Evolutionary conservation across 148 eudicot genomes (phyloP).

Genomic region (Chenopodium album): DNA sequence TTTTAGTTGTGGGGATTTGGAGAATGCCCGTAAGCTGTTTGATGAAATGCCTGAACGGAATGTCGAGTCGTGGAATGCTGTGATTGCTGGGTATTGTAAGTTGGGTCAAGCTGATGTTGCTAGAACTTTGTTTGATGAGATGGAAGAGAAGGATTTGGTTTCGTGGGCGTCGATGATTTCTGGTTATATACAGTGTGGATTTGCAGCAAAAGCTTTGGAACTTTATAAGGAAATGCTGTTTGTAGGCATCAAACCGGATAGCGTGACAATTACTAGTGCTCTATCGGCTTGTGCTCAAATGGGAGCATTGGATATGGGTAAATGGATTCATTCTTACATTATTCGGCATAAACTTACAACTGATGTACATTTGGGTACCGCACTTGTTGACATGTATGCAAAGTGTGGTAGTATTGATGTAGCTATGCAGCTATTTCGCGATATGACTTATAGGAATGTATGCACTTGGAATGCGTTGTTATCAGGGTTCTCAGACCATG

Average conservation of each 20-base stretch:
- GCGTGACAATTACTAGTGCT: slow-evolving; percentile 34
- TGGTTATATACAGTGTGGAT: slow-evolving; percentile 36
- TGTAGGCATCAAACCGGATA: slow-evolving; percentile 30
- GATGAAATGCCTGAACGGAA: slow-evolving; percentile 37
- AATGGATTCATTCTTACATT: slow-evolving; percentile 37
- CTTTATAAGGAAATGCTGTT: slow-evolving; percentile 34
- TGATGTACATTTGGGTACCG: slow-evolving; percentile 39
- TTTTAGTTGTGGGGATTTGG: slow-evolving; percentile 32
- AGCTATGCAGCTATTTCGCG: slow-evolving; percentile 30
- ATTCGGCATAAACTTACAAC: slow-evolving; percentile 17
- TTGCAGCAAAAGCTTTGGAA: slow-evolving; percentile 29
- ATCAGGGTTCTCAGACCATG: slow-evolving; percentile 36
- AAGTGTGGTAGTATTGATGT: slow-evolving; percentile 40
- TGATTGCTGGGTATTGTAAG: slow-evolving; percentile 45
- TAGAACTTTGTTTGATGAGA: slow-evolving; percentile 33
- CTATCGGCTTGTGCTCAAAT: slow-evolving; percentile 48
- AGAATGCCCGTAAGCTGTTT: slow-evolving; percentile 31
- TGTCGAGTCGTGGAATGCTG: slow-evolving; percentile 39
- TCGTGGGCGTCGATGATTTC: slow-evolving; percentile 51
- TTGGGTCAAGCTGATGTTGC: slow-evolving; percentile 34
- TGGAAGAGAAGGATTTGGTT: slow-evolving; percentile 38
- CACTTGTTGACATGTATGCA: slow-evolving; percentile 50
- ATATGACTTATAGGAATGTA: slow-evolving; percentile 18
- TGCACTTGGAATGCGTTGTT: slow-evolving; percentile 50
- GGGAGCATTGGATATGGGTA: slow-evolving; percentile 44